Conservation (phyloP, 75 land plant genomes). For the Pseudotsuga menziesii region DNA sequence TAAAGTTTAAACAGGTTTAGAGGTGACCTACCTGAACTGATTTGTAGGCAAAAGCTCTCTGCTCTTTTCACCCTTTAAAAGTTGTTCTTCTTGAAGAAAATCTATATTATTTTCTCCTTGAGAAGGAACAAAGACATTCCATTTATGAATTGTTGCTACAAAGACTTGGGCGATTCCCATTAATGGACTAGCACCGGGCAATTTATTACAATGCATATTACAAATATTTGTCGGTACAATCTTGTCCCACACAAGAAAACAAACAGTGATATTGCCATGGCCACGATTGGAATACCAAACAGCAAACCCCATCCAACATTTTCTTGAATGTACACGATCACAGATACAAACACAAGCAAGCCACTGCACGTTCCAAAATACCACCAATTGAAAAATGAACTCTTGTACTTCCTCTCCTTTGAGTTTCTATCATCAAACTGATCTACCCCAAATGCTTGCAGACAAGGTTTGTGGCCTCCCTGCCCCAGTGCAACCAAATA, state of each 20-base stretch:
- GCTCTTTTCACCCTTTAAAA: constrained; percentile 3
- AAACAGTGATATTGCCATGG: constrained; percentile 24
- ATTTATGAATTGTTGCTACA: constrained; percentile 19
- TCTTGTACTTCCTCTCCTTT: constrained; percentile 9
- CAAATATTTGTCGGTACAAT: constrained; percentile 12
- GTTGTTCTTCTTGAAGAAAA: constrained; percentile 17
- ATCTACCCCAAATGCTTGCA: constrained; percentile 22
- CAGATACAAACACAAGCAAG: constrained; percentile 1
- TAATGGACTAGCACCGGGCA: constrained; percentile 25
- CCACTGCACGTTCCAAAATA: constrained; percentile 13
- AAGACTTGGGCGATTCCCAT: constrained; percentile 28
- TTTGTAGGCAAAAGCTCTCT: constrained; percentile 23
- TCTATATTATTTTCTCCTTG: neutral
- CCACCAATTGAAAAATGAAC: constrained; percentile 34
- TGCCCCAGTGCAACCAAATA: constrained; percentile 21
- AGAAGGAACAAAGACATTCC: constrained; percentile 9
- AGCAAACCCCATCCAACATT: constrained; percentile 20
- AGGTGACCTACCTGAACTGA: constrained; percentile 19
- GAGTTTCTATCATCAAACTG: constrained; percentile 19
- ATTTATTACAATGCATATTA: too few relatives aligned
- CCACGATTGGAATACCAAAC: constrained; percentile 11
- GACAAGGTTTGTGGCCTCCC: constrained; percentile 21
- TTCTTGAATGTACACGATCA: constrained; percentile 14
- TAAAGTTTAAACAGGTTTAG: too few relatives aligned
- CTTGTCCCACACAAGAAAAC: constrained; percentile 9